Evolutionary conservation across 306 rosid genomes (phyloP).

Genomic region (Vicia sativa): DNA sequence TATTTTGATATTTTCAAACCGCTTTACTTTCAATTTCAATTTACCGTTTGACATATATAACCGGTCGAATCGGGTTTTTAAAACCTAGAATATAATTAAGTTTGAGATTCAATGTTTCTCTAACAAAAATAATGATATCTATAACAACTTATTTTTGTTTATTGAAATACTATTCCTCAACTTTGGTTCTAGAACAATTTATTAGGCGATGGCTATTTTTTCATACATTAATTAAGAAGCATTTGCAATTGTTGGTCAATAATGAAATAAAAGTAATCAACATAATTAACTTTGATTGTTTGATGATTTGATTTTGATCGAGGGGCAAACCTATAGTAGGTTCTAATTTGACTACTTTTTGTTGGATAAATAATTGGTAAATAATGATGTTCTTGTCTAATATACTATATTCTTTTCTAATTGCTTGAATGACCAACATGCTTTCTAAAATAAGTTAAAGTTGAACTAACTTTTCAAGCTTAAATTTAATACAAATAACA

Average conservation of each 20-base stretch:
- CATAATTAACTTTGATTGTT: constrained; percentile 14
- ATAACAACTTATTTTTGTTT: too few species aligned
- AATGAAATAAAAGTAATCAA: constrained; percentile 11
- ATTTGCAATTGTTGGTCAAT: constrained; percentile 23
- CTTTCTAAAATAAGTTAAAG: constrained; percentile 44
- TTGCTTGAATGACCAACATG: constrained; percentile 44
- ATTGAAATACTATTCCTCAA: neutral
- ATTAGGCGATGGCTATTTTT: constrained; percentile 12
- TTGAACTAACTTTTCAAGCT: constrained; percentile 48
- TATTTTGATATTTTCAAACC: too few species aligned
- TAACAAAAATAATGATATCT: too few species aligned
- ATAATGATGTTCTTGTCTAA: constrained; percentile 40
- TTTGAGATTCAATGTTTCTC: too few species aligned
- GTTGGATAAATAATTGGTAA: constrained; percentile 54
- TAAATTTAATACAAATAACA: constrained; percentile 27
- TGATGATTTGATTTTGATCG: constrained; percentile 44
- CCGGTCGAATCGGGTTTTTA: too few species aligned
- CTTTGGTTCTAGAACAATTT: constrained; percentile 23
- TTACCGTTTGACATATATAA: too few species aligned
- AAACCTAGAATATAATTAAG: too few species aligned
- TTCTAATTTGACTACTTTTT: constrained; percentile 52
- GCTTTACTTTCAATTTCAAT: too few species aligned
- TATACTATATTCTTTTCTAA: constrained; percentile 22
- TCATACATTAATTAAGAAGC: constrained; percentile 3
- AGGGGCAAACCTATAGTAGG: constrained; percentile 38